phyloP scores from a whole-genome alignment of 805 yeast genomes.

The Kazachstania martiniae region DNA sequence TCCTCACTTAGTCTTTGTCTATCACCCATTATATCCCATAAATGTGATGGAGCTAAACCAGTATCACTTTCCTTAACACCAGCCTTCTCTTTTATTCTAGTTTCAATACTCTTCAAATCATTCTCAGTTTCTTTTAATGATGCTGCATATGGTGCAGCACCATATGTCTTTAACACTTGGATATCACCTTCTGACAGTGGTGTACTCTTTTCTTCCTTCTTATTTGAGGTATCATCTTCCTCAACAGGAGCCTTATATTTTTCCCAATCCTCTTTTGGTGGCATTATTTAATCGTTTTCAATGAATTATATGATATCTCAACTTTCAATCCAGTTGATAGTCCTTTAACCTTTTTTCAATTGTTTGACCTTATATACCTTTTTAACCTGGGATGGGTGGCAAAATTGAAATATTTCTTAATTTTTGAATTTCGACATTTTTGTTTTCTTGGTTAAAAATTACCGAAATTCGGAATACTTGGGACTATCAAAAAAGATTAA shows the following conservation, averaged over 20 bases:
- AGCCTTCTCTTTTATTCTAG: slow-evolving; percentile 83
- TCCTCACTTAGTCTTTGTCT: slow-evolving; percentile 86
- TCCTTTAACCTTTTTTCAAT: background rate
- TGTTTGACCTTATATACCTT: background rate
- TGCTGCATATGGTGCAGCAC: slow-evolving; percentile 91
- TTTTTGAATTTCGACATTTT: no score
- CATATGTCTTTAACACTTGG: slow-evolving; percentile 92
- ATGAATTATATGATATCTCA: no score
- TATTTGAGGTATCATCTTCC: slow-evolving; percentile 43
- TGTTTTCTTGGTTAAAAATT: no score
- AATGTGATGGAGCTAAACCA: slow-evolving; percentile 91
- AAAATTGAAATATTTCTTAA: background rate
- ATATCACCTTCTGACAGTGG: slow-evolving; percentile 95
- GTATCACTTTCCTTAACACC: slow-evolving; percentile 95
- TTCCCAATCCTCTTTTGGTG: slow-evolving; percentile 98
- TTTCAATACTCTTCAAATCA: slow-evolving; percentile 77
- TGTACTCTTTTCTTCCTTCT: slow-evolving; percentile 58
- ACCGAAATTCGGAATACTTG: no score
- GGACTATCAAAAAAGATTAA: no score
- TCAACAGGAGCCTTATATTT: slow-evolving; percentile 86
- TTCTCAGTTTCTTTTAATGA: slow-evolving; percentile 73
- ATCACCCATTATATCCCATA: slow-evolving; percentile 97
- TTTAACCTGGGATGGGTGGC: slow-evolving; percentile 1
- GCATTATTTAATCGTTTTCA: slow-evolving; percentile 38
- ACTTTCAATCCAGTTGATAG: background rate